Conservation (phyloP, 192 early-diverging fungal species). For the Rhizoclosmatium globosum region DNA sequence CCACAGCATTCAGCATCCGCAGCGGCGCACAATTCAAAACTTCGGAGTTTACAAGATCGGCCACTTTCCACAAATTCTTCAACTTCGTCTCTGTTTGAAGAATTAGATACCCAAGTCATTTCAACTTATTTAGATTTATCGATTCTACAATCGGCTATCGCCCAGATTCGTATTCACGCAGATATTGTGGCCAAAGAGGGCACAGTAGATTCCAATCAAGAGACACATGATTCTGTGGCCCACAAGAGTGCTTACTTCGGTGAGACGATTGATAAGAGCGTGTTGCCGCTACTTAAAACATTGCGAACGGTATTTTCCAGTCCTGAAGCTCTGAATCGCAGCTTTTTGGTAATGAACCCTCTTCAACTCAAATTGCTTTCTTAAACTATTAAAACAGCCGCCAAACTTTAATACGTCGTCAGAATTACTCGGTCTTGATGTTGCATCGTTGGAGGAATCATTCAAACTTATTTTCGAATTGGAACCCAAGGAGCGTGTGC, state of each 20-base stretch:
- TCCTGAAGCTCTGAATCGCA: conserved; percentile 47
- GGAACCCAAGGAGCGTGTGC: conserved; percentile 49
- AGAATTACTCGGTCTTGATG: conserved; percentile 42
- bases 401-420: conserved; percentile 16
- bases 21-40: background rate
- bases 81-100: conserved; percentile 29
- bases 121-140: conserved; percentile 22
- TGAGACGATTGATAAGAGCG: background rate
- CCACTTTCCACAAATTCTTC: background rate
- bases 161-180: background rate
- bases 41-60: background rate
- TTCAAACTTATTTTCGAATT: conserved; percentile 41
- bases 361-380: conserved; percentile 4
- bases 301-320: conserved; percentile 51
- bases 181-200: background rate
- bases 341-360: conserved; percentile 43
- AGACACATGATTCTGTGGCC: background rate
- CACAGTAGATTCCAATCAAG: background rate
- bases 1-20: conserved; percentile 1
- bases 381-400: conserved; percentile 13
- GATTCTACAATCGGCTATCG: conserved; percentile 1
- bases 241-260: background rate
- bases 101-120: conserved; percentile 14
- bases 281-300: conserved; percentile 44
- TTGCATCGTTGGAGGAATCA: conserved; percentile 41